Evolutionary conservation across 164 flowering plant species (phyloP).

Genomic region (Chloranthus sessilifolius): DNA sequence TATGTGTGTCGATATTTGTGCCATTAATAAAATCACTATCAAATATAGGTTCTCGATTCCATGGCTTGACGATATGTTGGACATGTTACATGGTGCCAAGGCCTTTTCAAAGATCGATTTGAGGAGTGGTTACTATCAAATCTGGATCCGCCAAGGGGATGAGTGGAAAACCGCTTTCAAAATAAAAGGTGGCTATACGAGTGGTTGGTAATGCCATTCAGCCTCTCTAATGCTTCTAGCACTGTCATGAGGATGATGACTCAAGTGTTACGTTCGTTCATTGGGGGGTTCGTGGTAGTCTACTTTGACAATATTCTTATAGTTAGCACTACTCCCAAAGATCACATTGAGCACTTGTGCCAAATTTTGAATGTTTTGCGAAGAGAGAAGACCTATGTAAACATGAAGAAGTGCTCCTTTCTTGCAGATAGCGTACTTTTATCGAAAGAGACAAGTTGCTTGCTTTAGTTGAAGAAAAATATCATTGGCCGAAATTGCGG

Average conservation of each 20-base stretch:
- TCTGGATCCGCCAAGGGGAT: neutral
- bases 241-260: neutral
- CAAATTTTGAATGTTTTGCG: neutral
- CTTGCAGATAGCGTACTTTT: neutral
- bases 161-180: constrained; percentile 3
- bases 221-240: neutral
- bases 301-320: constrained; percentile 6
- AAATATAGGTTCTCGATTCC: constrained; percentile 5
- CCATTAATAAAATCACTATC: constrained; percentile 8
- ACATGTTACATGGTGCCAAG: neutral
- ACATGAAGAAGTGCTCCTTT: constrained; percentile 1
- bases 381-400: neutral
- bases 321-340: neutral
- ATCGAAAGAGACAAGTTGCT: no score
- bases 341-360: neutral
- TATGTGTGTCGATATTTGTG: constrained; percentile 4
- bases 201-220: constrained; percentile 5
- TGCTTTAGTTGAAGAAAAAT: no score
- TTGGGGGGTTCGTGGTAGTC: neutral
- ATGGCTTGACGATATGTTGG: constrained; percentile 1
- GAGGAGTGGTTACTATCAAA: neutral
- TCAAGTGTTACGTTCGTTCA: neutral
- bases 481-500: no score
- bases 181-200: neutral
- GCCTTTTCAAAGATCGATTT: constrained; percentile 1